Evolutionary conservation across 768 basidiomycete genomes (phyloP).

Genomic region (Leccinum barrowsii): DNA sequence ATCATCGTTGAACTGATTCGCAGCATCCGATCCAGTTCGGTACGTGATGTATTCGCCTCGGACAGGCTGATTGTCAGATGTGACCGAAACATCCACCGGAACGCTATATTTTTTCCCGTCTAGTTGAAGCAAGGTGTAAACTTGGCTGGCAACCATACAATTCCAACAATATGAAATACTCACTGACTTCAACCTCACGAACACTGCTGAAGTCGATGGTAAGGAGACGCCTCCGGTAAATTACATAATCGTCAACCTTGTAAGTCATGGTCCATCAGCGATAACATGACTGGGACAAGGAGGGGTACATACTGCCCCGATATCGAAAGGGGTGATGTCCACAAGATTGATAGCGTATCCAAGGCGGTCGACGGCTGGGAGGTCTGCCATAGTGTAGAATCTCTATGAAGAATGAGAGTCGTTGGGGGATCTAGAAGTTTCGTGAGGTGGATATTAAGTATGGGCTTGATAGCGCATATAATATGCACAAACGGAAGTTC

Average conservation of each 20-base stretch:
- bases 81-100: constrained; percentile 1
- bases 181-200: neutral
- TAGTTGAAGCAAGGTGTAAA: neutral
- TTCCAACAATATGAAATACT: neutral
- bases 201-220: neutral
- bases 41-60: constrained; percentile 3
- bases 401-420: neutral
- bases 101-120: neutral
- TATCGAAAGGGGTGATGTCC: constrained; percentile 5
- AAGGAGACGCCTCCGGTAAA: neutral
- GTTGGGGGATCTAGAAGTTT: neutral
- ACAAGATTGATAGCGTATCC: constrained; percentile 4
- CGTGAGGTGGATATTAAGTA: neutral
- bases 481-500: no score
- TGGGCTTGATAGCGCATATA: neutral
- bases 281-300: neutral
- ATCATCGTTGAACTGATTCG: neutral
- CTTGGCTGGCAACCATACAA: neutral
- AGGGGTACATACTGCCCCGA: constrained; percentile 1
- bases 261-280: neutral
- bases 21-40: neutral
- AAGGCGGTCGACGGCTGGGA: constrained; percentile 7
- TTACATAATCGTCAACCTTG: neutral
- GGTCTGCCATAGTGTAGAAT: neutral
- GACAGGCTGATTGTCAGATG: neutral